Conservation (phyloP, 164 flowering plant species). For the Vitis rupestris region DNA sequence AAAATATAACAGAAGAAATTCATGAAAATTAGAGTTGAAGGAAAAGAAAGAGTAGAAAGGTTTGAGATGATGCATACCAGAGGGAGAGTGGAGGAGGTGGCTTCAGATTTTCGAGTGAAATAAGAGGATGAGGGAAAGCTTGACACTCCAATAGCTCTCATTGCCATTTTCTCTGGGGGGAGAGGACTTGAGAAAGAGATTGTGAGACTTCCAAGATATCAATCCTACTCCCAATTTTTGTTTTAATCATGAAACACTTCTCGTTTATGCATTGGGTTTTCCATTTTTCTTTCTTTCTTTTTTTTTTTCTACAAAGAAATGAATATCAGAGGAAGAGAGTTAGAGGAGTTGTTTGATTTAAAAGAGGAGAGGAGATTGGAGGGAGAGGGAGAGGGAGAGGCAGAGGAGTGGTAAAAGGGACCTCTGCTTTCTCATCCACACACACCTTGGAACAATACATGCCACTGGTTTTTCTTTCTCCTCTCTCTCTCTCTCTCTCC, state of each 20-base stretch:
- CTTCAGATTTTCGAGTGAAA: slow-evolving; percentile 13
- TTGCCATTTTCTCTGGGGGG: slow-evolving; percentile 15
- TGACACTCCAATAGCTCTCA: slow-evolving; percentile 23
- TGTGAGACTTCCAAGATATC: too few relatives aligned
- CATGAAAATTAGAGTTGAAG: not conserved
- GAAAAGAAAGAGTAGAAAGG: not conserved
- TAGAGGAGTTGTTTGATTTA: not conserved
- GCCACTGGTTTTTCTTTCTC: slow-evolving; percentile 20
- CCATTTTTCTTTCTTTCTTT: not conserved
- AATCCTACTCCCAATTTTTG: not conserved
- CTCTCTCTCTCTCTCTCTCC: too few relatives aligned
- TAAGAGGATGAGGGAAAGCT: slow-evolving; percentile 30
- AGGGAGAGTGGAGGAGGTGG: slow-evolving; percentile 5
- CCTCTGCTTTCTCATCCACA: slow-evolving; percentile 18
- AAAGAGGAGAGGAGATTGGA: not conserved
- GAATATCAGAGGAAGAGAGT: too few relatives aligned
- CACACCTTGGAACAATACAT: slow-evolving; percentile 1
- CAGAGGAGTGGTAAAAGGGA: not conserved
- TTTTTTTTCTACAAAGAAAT: not conserved
- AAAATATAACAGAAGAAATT: not conserved
- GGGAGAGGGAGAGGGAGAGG: not conserved
- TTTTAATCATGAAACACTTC: slow-evolving; percentile 3
- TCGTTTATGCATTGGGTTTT: not conserved
- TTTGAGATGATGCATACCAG: slow-evolving; percentile 14
- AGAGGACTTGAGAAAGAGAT: too few relatives aligned